phyloP scores from a whole-genome alignment of 345 rosid genomes.

The Limnanthes douglasii region DNA sequence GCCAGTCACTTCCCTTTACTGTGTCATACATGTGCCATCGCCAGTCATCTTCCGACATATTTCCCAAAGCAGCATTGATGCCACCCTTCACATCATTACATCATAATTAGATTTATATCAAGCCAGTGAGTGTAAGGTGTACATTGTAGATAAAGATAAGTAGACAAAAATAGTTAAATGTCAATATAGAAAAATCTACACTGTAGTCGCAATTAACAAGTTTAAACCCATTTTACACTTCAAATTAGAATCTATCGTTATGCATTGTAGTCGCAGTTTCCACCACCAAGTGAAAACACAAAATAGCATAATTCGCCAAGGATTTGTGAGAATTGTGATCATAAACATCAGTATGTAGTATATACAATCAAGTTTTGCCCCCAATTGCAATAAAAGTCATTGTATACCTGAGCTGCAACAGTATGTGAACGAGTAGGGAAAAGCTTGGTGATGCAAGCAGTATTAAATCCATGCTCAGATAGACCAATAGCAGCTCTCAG shows the following conservation, averaged over 20 bases:
- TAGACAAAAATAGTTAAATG: neutral
- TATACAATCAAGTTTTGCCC: no score
- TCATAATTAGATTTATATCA: constrained; percentile 3
- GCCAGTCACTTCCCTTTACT: constrained; percentile 99
- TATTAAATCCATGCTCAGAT: constrained; percentile 97
- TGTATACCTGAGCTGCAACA: constrained; percentile 88
- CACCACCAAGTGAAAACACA: neutral
- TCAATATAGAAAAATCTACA: no score
- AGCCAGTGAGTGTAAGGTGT: neutral
- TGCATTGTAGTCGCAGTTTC: no score
- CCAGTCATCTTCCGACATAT: constrained; percentile 99
- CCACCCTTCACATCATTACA: constrained; percentile 58
- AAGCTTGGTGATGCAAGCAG: constrained; percentile 97
- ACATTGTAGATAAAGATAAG: neutral
- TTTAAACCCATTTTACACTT: no score
- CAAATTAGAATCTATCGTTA: no score
- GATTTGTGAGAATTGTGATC: no score
- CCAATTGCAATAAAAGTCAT: neutral
- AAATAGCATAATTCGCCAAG: no score
- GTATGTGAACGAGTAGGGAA: constrained; percentile 96
- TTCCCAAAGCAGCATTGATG: constrained; percentile 95
- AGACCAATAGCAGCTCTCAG: constrained; percentile 94
- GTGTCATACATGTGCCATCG: constrained; percentile 99
- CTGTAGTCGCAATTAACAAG: no score
- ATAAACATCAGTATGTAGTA: neutral